Conservation (phyloP, 345 rosid species). For the Eutrema yunnanense region DNA sequence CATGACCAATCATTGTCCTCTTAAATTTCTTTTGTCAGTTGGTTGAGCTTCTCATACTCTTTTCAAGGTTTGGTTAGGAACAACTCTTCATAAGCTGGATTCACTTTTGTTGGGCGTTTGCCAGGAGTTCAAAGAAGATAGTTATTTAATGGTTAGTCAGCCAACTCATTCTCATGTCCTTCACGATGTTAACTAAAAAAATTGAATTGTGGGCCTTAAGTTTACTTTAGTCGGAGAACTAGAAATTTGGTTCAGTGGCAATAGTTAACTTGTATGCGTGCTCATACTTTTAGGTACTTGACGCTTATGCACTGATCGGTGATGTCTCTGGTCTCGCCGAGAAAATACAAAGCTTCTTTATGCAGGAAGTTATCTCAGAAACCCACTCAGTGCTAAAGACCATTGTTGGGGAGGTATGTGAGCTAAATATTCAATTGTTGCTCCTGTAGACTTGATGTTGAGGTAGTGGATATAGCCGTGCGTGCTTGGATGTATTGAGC, state of each 20-base stretch:
- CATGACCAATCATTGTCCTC: conserved; percentile 1
- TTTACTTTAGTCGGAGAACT: neutral
- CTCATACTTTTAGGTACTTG: conserved; percentile 66
- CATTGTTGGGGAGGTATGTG: conserved; percentile 71
- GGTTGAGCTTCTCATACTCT: conserved; percentile 16
- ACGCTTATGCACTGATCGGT: conserved; percentile 97
- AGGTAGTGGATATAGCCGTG: conserved; percentile 6
- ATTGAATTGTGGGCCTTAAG: neutral
- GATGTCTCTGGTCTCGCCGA: conserved; percentile 97
- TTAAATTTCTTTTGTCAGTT: neutral
- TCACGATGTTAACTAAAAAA: neutral
- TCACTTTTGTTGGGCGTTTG: conserved; percentile 91
- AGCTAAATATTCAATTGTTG: neutral
- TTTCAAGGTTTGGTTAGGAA: conserved; percentile 91
- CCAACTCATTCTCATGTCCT: conserved; percentile 13
- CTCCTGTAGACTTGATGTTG: conserved; percentile 8
- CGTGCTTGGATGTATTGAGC: conserved; percentile 13
- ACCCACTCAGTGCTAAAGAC: conserved; percentile 73
- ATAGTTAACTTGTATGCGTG: conserved; percentile 2
- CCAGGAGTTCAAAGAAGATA: conserved; percentile 86
- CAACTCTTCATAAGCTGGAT: conserved; percentile 93
- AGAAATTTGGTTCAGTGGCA: conserved; percentile 6
- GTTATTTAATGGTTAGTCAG: conserved; percentile 75
- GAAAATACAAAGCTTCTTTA: conserved; percentile 93
- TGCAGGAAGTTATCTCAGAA: conserved; percentile 97